Base-by-base conservation (phyloP, 2,329 filamentous ascomycete genomes). In the Cordyceps javanica region DNA sequence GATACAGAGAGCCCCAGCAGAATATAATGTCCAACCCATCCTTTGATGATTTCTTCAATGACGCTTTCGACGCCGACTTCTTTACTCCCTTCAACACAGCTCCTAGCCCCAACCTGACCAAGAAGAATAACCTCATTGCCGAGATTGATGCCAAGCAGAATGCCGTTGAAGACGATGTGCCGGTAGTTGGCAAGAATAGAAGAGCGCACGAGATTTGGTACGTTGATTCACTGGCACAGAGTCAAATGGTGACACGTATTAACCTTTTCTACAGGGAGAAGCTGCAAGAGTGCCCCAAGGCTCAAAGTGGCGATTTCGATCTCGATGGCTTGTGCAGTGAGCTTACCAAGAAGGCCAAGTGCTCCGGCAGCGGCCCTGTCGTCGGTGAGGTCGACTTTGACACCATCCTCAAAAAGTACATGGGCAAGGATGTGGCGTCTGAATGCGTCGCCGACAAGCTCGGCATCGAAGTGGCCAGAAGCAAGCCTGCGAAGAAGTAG, bases 261-360 rank as follows among this genome's bases (percentile, higher is more conserved):
- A 70, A 86, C 70, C 62, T 23, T 16, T 13, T 9, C 42, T 42
- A 58, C 68, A 97, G 93, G 94, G 91, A 96, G 72, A 91, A 90
- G 74, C 74, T 97, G 23, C 90, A 95, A 75, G 84, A 82, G 36
- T 95, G 91, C 71, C 87, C 91, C 60, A 91, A 89, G 70, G 94
- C 96, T 65, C 89, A 92, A 68, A 89, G 84, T 59, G 92, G 92
- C 65, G 92, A 95, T 65, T 91, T 97, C 63, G 94, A 99, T 64
- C 88, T 99, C 50, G 94, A 99, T 68, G 86, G 88, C 34, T 82
- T 99, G 25, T 99, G 94, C 75, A 89, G 88, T 5, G 92, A 99
- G 69, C 83, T 99, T 14, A 90, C 93, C 62, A 90, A 92, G 70
- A 99, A 99, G 76, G 94, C 94, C 59, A 94, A 93, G 69, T 99